Base-by-base conservation (phyloP, 2,329 filamentous ascomycete genomes). In the Aspergillus sp. region DNA sequence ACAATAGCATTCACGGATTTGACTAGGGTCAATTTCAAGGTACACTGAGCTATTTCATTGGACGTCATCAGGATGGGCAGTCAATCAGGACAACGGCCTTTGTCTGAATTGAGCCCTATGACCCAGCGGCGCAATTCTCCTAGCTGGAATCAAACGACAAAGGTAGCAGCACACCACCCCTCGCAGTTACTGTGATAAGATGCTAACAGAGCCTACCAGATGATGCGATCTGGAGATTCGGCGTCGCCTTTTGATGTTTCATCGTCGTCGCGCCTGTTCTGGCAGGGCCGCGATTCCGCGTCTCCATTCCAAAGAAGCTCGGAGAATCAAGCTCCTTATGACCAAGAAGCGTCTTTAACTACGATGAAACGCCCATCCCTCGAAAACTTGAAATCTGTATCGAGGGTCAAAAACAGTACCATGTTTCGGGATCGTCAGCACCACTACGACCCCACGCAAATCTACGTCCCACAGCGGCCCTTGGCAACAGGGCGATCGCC, bases 401-500 rank as follows among this genome's bases (percentile, higher is more conserved):
- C 89, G 34, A 82, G 91, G 39, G 91, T 98, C 51, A 94, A 89
- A 72, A 96, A 94, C 67, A 95, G 89, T 72, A 93, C 81, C 65
- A 95, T 96, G 71, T 85, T 94, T 57, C 81, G 88, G 34, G 88
- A 95, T 63, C 82, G 86, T 55, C 88, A 88, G 64, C 78, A 86
- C 58, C 83, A 93, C 66, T 95, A 95, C 68, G 86, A 95, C 58
- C 86, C 88, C 16, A 74, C 80, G 35, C 75, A 77, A 44, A 64
- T 86, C 34, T 81, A 82, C 28, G 71, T 83, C 37, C 74, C 93
- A 40, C 85, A 96, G 63, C 77, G 86, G 42, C 86, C 88, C 24
- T 70, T 93, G 44, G 77, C 83, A 53, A 80, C 61, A 16, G 69
- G 68, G 28, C 67, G 71, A 14, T 71, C 73, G 2, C 71, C 73